phyloP scores from a whole-genome alignment of 2,329 filamentous ascomycete species.

The Drechslerella stenobrocha region DNA sequence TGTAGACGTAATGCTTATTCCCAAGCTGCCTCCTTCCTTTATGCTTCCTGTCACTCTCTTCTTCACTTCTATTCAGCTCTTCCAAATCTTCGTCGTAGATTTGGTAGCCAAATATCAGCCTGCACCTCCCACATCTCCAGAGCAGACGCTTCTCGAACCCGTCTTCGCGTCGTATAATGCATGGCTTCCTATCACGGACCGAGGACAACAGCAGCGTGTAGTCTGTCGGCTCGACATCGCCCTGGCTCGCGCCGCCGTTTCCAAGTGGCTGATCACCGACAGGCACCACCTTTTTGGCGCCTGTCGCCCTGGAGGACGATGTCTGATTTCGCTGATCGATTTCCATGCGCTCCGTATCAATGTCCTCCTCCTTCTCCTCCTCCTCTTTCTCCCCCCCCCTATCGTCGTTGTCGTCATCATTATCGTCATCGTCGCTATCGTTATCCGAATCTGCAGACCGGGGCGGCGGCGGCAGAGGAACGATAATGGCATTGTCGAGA shows the following conservation, averaged over 20 bases:
- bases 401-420: constrained; percentile 10
- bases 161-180: constrained; percentile 63
- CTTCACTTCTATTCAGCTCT: constrained; percentile 47
- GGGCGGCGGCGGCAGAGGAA: constrained; percentile 59
- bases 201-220: constrained; percentile 62
- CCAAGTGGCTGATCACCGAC: not conserved
- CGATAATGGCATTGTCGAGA: constrained; percentile 63
- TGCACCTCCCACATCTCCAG: constrained; percentile 65
- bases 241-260: not conserved
- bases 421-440: constrained; percentile 45
- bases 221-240: constrained; percentile 50
- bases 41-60: constrained; percentile 39
- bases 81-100: constrained; percentile 58
- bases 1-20: constrained; percentile 59
- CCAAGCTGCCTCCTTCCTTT: constrained; percentile 48
- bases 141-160: constrained; percentile 70
- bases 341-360: constrained; percentile 47
- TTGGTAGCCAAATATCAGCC: constrained; percentile 66
- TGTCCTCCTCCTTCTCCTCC: too few species aligned
- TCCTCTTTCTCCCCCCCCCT: constrained; percentile 22
- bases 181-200: constrained; percentile 58
- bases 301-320: not conserved
- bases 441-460: constrained; percentile 51
- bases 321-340: constrained; percentile 18
- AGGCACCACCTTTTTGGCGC: not conserved